phyloP scores from a whole-genome alignment of 2,329 filamentous ascomycete species.

The Calonectria pauciramosa region DNA sequence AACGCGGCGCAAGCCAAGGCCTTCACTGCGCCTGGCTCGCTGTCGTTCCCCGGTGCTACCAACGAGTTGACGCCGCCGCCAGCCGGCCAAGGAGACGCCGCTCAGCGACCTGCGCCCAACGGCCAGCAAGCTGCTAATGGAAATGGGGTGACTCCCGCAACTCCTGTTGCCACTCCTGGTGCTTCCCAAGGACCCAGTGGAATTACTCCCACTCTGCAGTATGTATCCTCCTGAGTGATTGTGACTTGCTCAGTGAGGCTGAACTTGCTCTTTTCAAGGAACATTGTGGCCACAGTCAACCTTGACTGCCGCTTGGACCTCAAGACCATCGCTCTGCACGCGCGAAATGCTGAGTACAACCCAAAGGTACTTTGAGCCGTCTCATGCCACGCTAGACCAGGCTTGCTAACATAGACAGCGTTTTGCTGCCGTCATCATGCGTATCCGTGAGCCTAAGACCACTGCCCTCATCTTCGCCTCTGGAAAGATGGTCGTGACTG shows the following conservation, averaged over 20 bases:
- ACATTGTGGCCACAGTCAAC: constrained; percentile 99
- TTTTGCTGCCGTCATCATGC: constrained; percentile 99
- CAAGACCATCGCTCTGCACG: constrained; percentile 98
- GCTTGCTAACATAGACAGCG: constrained; percentile 71
- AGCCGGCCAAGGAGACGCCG: constrained; percentile 74
- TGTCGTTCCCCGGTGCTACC: constrained; percentile 90
- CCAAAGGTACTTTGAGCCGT: constrained; percentile 81
- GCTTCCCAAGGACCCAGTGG: constrained; percentile 87
- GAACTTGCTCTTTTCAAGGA: constrained; percentile 75
- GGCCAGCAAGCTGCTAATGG: constrained; percentile 72
- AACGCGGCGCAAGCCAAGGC: constrained; percentile 95
- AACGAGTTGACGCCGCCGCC: constrained; percentile 84
- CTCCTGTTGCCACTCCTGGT: constrained; percentile 91
- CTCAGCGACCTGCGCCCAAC: constrained; percentile 55
- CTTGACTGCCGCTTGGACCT: constrained; percentile 96
- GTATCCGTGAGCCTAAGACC: constrained; percentile 98
- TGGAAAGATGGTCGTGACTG: constrained; percentile 99
- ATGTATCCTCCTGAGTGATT: constrained; percentile 73
- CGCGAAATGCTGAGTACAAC: constrained; percentile 98
- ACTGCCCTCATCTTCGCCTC: constrained; percentile 98
- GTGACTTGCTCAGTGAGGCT: constrained; percentile 62
- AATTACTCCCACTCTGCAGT: constrained; percentile 95
- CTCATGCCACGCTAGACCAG: constrained; percentile 17
- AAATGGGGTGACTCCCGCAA: constrained; percentile 87
- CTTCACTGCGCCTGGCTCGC: constrained; percentile 91